Evolutionary conservation across 768 basidiomycete species (phyloP).

Genomic region (Pleurotus platypus): DNA sequence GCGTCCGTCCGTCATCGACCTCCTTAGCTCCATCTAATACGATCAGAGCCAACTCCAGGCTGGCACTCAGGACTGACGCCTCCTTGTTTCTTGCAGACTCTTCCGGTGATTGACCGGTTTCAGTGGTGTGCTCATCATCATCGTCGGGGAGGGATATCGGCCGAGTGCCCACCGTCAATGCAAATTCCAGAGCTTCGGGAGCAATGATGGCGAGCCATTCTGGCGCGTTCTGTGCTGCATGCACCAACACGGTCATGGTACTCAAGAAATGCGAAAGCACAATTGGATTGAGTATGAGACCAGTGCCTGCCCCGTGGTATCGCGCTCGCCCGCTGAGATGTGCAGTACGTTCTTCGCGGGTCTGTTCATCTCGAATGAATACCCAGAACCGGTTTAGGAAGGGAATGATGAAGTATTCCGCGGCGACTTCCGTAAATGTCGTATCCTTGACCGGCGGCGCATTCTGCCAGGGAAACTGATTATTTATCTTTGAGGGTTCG

Average conservation of each 20-base stretch:
- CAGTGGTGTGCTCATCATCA: constrained; percentile 30
- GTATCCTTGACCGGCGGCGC: constrained; percentile 16
- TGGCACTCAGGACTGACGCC: constrained; percentile 68
- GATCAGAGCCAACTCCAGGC: constrained; percentile 76
- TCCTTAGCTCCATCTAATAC: constrained; percentile 73
- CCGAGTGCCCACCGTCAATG: constrained; percentile 70
- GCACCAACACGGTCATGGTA: constrained; percentile 75
- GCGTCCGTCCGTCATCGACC: constrained; percentile 69
- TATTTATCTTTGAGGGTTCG: constrained; percentile 10
- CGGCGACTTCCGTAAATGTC: constrained; percentile 70
- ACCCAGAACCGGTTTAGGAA: constrained; percentile 93
- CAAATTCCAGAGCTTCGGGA: constrained; percentile 81
- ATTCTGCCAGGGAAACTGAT: neutral
- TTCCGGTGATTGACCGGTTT: constrained; percentile 16
- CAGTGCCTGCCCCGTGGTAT: constrained; percentile 75
- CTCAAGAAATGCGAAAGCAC: constrained; percentile 73
- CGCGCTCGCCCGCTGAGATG: constrained; percentile 47
- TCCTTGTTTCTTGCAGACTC: constrained; percentile 39
- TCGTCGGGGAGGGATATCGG: constrained; percentile 45
- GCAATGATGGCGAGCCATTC: constrained; percentile 81
- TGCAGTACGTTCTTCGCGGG: constrained; percentile 67
- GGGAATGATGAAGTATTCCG: constrained; percentile 86
- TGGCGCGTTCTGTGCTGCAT: constrained; percentile 76
- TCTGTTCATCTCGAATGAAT: constrained; percentile 84
- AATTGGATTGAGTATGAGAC: constrained; percentile 76